Evolutionary conservation across 176 grass and related monocot species (phyloP), one percentile per base, ranked within the genome.

Genomic region (Phoenix roebelenii): DNA sequence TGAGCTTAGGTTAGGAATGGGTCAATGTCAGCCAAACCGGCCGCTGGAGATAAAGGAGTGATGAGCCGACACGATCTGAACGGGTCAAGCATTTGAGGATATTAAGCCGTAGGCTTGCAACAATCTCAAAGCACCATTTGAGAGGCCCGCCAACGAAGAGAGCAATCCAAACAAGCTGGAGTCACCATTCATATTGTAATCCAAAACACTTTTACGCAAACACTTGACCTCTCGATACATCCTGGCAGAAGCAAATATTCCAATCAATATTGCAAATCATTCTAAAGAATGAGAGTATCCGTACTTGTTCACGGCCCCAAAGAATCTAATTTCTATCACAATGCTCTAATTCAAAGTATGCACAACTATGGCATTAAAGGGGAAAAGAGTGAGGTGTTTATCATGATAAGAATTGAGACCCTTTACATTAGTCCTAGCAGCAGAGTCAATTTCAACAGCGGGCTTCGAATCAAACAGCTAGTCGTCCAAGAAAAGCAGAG

Each of bases 311-410:
- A 81, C 61, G 71, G 79, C 73, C 23, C 76, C 71, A 32, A 19
- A 72, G 72, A 93, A 93, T 30, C 70, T 75, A 30, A 93, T 79
- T 29, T 74, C 73, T 50, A 73, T 81, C 1, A 61, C 66, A 32
- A 26, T 19, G 23, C 72, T 68, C 76, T 76, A 80, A 49, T 83
- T 70, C 5, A 64, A 75, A 20, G 76, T 83, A 25, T 76, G 49
- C 54, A 81, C 63, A 49, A 72, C 79, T 59, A 80, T 18, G 17
- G 79, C 60, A 62, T 83, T 72, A 26, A 72, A 76, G 39, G 57
- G 83, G 50, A 55, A 55, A 65, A 87, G 26, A 28, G 26, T 28
- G 3, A 4, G 26, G 2, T 3, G 26, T 4, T 28, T 28, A 4
- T 4, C 26, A 28, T 4, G 26, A 28, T 28, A 28, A 28, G 26